Conservation (phyloP, 2,329 filamentous ascomycete species). For the Trichoderma afroharzianum region DNA sequence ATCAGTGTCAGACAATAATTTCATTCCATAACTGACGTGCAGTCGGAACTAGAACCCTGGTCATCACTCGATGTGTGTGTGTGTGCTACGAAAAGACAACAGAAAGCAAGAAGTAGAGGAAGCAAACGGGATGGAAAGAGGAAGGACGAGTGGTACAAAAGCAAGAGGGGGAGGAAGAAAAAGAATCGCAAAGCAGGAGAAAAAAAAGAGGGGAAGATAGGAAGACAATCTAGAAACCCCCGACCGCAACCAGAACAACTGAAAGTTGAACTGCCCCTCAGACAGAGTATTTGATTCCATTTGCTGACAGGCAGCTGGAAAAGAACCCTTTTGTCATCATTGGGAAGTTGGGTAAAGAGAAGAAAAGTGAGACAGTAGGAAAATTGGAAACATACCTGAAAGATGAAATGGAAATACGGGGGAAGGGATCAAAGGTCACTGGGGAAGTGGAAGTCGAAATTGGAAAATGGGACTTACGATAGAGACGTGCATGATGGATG, state of each 20-base stretch:
- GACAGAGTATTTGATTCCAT: neutral
- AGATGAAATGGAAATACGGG: neutral
- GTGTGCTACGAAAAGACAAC: neutral
- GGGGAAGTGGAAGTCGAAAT: neutral
- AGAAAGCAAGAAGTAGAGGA: neutral
- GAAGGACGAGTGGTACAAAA: neutral
- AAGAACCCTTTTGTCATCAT: neutral
- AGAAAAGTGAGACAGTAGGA: neutral
- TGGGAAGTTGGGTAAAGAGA: neutral
- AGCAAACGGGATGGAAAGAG: neutral
- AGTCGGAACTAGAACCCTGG: neutral
- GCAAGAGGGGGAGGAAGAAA: neutral
- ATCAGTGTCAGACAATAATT: neutral
- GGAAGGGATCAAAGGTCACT: neutral
- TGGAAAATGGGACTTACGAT: neutral
- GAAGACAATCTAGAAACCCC: neutral
- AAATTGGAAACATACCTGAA: neutral
- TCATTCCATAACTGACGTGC: neutral
- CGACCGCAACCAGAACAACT: neutral
- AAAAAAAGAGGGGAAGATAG: neutral
- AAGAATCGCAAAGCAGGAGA: neutral
- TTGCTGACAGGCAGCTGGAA: neutral
- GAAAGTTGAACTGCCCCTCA: neutral
- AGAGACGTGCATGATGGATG: neutral
- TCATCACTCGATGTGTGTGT: neutral